Evolutionary conservation across 2,329 filamentous ascomycete genomes (phyloP).

Genomic region (Aspergillus viridinutans): DNA sequence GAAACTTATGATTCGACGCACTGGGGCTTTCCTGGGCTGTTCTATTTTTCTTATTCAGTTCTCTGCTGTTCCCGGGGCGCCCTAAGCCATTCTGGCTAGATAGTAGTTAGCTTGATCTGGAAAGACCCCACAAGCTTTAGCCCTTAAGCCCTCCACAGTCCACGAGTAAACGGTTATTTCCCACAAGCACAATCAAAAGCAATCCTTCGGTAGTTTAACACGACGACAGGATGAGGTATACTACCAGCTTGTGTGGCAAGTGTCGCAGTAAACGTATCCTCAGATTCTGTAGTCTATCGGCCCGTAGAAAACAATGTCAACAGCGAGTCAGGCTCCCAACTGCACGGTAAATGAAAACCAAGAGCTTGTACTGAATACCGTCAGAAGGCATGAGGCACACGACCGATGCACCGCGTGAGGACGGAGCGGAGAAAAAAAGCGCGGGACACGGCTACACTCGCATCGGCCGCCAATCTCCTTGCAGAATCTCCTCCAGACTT

Average conservation of each 20-base stretch:
- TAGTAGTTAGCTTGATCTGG: neutral
- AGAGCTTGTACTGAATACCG: neutral
- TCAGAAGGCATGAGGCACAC: neutral
- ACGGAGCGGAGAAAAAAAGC: slow-evolving; percentile 1
- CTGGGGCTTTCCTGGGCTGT: neutral
- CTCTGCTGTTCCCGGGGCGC: neutral
- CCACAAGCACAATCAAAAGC: neutral
- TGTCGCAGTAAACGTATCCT: neutral
- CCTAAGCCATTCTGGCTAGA: neutral
- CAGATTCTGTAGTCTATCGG: neutral
- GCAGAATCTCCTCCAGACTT: neutral
- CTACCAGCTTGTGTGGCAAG: neutral
- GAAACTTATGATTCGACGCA: neutral
- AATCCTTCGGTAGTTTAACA: neutral
- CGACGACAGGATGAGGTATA: neutral
- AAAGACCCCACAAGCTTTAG: neutral
- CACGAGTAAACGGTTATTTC: neutral
- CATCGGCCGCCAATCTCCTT: slow-evolving; percentile 4
- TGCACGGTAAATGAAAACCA: neutral
- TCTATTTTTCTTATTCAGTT: neutral
- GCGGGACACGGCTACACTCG: neutral
- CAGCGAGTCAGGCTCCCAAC: neutral
- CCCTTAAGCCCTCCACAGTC: neutral
- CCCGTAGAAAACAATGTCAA: neutral
- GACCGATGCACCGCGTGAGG: neutral